Conservation (phyloP, 108 stramenopile genomes). For the Nitzschia putrida region DNA sequence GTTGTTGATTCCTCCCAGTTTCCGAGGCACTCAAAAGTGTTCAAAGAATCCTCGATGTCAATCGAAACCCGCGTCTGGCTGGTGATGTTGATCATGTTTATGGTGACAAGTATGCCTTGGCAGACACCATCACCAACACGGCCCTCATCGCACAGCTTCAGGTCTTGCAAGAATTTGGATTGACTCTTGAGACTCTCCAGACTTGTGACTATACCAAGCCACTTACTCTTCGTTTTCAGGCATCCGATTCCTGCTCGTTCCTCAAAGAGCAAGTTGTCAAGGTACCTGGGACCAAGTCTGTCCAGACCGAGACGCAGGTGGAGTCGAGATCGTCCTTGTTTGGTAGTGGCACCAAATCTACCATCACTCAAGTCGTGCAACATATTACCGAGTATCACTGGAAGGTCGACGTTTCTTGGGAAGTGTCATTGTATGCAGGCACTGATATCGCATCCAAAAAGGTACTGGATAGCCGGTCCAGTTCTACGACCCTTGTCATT, state of each 20-base stretch:
- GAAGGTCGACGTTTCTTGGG: constrained; percentile 38
- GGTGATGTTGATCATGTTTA: constrained; percentile 65
- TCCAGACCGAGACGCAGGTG: not conserved
- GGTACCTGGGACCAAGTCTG: not conserved
- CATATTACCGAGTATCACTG: constrained; percentile 61
- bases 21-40: constrained; percentile 37
- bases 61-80: constrained; percentile 43
- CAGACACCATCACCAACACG: constrained; percentile 60
- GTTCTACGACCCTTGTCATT: constrained; percentile 44
- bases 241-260: constrained; percentile 41
- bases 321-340: constrained; percentile 2
- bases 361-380: constrained; percentile 29
- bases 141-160: constrained; percentile 65
- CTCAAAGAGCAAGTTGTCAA: constrained; percentile 51
- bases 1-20: too few species aligned
- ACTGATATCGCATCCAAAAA: constrained; percentile 34
- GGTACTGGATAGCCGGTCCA: constrained; percentile 39
- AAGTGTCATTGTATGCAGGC: constrained; percentile 47
- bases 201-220: constrained; percentile 24
- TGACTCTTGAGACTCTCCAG: constrained; percentile 42
- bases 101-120: constrained; percentile 71
- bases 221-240: constrained; percentile 64
- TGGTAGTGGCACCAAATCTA: constrained; percentile 17
- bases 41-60: constrained; percentile 38
- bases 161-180: constrained; percentile 62